Evolutionary conservation across 1,139 yeast species (phyloP).

Genomic region (Pichia sp.): DNA sequence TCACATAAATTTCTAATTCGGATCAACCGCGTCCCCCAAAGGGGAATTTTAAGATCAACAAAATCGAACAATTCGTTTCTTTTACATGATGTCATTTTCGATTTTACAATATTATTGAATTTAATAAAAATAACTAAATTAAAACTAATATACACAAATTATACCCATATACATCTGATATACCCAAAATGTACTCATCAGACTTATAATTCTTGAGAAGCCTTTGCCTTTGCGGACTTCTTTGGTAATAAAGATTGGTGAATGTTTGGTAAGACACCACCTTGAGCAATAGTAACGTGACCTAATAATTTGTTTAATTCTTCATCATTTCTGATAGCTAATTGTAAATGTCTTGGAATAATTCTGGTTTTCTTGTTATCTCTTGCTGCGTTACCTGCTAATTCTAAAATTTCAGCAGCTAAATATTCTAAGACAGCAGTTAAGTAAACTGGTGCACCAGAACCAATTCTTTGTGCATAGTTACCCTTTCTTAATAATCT

Average conservation of each 20-base stretch:
- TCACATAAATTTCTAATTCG: too few species aligned
- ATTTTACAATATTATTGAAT: too few species aligned
- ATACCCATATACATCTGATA: conserved; percentile 11
- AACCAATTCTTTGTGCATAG: conserved; percentile 99
- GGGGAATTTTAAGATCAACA: too few species aligned
- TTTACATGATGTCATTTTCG: too few species aligned
- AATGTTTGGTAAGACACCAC: conserved; percentile 99
- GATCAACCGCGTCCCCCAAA: too few species aligned
- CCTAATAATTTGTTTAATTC: conserved; percentile 96
- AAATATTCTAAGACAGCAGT: conserved; percentile 96
- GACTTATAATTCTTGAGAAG: conserved; percentile 77
- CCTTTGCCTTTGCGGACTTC: conserved; percentile 77
- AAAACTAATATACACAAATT: conserved; percentile 16
- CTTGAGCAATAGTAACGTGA: conserved; percentile 97
- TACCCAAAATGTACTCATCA: conserved; percentile 5
- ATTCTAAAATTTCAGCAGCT: conserved; percentile 96
- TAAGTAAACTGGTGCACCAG: conserved; percentile 96
- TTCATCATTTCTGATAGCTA: conserved; percentile 98
- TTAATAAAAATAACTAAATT: conserved; percentile 6
- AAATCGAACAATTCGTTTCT: too few species aligned
- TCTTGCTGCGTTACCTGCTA: conserved; percentile 99
- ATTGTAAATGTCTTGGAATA: conserved; percentile 96
- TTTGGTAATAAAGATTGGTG: conserved; percentile 94
- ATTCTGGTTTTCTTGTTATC: conserved; percentile 97
- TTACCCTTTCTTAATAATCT: conserved; percentile 95